phyloP scores from a whole-genome alignment of 2,329 filamentous ascomycete species.

The Neospermospora avenae region DNA sequence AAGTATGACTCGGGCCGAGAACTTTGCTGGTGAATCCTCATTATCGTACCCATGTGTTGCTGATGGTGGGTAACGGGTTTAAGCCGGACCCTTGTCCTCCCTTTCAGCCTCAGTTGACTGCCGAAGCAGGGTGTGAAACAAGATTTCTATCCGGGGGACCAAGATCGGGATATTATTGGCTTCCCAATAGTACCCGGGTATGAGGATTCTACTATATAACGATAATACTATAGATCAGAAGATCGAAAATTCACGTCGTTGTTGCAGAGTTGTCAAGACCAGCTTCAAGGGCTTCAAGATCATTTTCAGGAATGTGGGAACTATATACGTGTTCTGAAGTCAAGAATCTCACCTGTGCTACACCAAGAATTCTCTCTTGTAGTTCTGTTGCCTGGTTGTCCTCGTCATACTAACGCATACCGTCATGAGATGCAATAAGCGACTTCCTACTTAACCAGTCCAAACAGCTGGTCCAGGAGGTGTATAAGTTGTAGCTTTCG shows the following conservation, averaged over 20 bases:
- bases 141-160: background rate
- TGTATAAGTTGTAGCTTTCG: slow-evolving; percentile 44
- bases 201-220: too few relatives aligned
- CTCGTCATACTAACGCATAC: background rate
- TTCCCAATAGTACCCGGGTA: background rate
- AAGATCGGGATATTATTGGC: background rate
- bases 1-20: background rate
- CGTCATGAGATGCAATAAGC: too few relatives aligned
- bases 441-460: slow-evolving; percentile 23
- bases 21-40: too few relatives aligned
- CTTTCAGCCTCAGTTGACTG: slow-evolving; percentile 1
- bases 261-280: too few relatives aligned
- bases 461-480: slow-evolving; percentile 47
- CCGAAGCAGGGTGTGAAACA: background rate
- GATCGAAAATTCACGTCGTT: too few relatives aligned
- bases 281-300: too few relatives aligned
- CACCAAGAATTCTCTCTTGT: background rate
- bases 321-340: background rate
- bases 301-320: background rate
- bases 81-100: background rate
- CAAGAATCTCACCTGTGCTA: background rate
- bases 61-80: background rate
- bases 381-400: background rate
- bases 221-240: too few relatives aligned
- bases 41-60: background rate